Evolutionary conservation across 305 asterid species (phyloP).

Genomic region (Withania somnifera): DNA sequence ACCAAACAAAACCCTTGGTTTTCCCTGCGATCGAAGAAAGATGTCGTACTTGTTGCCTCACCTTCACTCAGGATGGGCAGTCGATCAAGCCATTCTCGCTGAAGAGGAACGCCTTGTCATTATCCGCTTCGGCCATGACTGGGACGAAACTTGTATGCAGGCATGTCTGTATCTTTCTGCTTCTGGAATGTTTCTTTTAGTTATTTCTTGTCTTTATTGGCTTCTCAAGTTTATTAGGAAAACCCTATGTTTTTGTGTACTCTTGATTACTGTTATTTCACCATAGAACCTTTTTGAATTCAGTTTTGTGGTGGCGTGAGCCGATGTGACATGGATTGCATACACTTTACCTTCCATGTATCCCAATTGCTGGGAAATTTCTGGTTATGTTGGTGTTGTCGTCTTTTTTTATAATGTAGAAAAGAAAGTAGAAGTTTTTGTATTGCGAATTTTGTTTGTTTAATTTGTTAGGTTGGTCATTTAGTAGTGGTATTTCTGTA

Average conservation of each 20-base stretch:
- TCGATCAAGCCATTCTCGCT: constrained; percentile 82
- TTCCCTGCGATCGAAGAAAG: background rate
- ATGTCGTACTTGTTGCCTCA: constrained; percentile 77
- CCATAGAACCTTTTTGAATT: background rate
- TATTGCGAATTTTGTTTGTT: background rate
- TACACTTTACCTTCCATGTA: too few species aligned
- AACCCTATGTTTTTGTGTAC: background rate
- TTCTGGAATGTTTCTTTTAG: background rate
- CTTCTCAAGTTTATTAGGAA: background rate
- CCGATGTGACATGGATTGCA: too few species aligned
- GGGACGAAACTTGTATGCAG: constrained; percentile 81
- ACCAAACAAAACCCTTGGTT: too few species aligned
- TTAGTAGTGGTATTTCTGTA: background rate
- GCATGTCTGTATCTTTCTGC: constrained; percentile 5
- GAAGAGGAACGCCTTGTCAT: constrained; percentile 91
- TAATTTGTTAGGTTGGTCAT: background rate
- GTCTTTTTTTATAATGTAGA: background rate
- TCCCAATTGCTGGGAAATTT: too few species aligned
- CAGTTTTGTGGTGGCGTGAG: background rate
- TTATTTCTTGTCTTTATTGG: too few species aligned
- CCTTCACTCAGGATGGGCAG: constrained; percentile 93
- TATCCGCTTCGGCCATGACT: constrained; percentile 63
- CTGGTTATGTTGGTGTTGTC: too few species aligned
- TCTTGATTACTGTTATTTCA: background rate
- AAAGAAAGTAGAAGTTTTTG: background rate